Base-by-base conservation (phyloP, 2,329 filamentous ascomycete species). In the Esteya vermicola region DNA sequence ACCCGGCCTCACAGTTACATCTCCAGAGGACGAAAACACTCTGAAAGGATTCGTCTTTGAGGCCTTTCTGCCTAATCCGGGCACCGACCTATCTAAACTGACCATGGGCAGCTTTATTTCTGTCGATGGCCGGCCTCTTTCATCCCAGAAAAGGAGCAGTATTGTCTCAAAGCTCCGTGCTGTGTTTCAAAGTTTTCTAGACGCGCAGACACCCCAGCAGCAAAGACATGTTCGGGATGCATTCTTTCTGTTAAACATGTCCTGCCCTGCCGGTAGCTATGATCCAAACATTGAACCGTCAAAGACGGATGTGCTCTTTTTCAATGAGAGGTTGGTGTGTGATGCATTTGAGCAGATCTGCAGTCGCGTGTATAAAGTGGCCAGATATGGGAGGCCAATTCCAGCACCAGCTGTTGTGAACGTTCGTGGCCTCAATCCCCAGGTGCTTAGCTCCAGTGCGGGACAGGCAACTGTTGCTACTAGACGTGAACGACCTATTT, bases 231-330 rank as follows among this genome's bases (percentile, higher is more conserved):
- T 41, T 3, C 36, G 62, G 16, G 68, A 72, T 38, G 67, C 69
- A 0, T 85, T 86, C 51, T 56, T 85, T 31, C 65, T 65, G 31
- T 56, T 88, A 28, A 70, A 75, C 42, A 74, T 88, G 23, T 54
- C 54, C 13, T 86, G 80, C 50, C 68, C 73, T 0, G 52, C 60
- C 1, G 66, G 67, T 22, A 76, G 64, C 43, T 88, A 88, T 50
- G 82, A 88, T 56, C 63, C 68, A 2, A 88, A 86, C 47, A 57
- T 86, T 6, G 75, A 85, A 44, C 72, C 81, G 4, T 63, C 73
- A 4, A 88, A 88, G 52, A 75, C 84, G 42, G 74, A 85, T 49
- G 67, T 88, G 2, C 51, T 85, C 1, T 85, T 88, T 50, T 62
- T 61, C 5, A 62, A 83, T 38, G 69, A 77, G 45, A 36, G 54